Evolutionary conservation across 2,329 filamentous ascomycete genomes (phyloP).

Genomic region (Colletotrichum abscissum): DNA sequence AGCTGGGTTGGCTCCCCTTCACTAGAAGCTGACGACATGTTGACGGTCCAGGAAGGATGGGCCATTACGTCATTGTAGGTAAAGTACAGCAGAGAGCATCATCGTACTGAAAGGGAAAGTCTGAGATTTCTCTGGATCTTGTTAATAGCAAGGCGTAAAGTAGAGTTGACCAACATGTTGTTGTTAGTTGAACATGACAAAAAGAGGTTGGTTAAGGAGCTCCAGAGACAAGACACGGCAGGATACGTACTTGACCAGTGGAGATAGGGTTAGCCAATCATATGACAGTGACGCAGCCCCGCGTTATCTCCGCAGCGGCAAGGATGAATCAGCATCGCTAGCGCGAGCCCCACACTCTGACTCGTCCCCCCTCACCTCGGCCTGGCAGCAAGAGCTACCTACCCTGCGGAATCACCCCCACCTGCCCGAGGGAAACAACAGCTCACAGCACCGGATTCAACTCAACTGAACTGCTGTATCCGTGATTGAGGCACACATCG

Average conservation of each 20-base stretch:
- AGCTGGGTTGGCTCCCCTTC: background rate
- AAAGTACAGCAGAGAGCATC: background rate
- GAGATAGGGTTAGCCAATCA: background rate
- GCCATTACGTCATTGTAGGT: background rate
- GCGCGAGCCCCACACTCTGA: background rate
- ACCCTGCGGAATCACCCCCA: background rate
- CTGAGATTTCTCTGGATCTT: background rate
- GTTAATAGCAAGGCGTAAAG: background rate
- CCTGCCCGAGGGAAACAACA: background rate
- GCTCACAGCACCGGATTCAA: background rate
- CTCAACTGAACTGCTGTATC: background rate
- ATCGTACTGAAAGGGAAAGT: background rate
- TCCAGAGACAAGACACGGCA: background rate
- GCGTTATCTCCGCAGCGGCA: constrained; percentile 21
- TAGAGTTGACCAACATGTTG: background rate
- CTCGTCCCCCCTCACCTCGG: background rate
- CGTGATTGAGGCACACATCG: background rate
- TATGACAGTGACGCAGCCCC: background rate
- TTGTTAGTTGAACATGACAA: background rate
- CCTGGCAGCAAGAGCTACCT: background rate
- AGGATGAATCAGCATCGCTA: background rate
- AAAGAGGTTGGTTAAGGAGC: background rate
- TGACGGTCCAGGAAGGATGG: background rate
- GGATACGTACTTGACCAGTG: background rate
- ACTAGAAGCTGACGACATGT: background rate